Evolutionary conservation across 345 rosid species (phyloP), one percentile per base, ranked within the genome.

Genomic region (Gossypium stocksii): DNA sequence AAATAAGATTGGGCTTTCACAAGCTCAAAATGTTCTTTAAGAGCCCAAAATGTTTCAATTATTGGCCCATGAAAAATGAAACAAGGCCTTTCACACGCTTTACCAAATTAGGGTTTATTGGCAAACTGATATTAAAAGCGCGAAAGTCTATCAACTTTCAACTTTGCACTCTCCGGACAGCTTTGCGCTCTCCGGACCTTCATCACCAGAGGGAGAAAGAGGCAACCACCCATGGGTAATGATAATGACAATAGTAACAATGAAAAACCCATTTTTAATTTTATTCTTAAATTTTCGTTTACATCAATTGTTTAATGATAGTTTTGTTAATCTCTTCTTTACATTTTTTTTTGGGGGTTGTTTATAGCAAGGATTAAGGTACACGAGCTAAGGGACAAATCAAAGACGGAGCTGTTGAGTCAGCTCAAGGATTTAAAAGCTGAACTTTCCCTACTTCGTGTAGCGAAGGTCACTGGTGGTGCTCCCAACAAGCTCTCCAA

Each of bases 401-500:
- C 86, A 12, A 88, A 83, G 84, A n/a, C 77, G 0, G 88, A 88
- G 53, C 82, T 88, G 20, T 75, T 82, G 63, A 81, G 48, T 43
- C 91, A 86, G 74, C 58, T 86, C 60, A 80, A 84, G 75, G 91
- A 87, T 1, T 72, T 86, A 12, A 87, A 87, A 54, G 84, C 88
- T 14, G 89, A 88, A 82, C 87, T 88, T 23, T 81, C 91, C 12
- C 91, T 88, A 23, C 89, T 88, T 59, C 89, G 91, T 34, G 91
- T 86, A 29, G 89, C 88, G 56, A 88, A 87, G 80, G 91, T 88
- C 72, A 86, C 89, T 54, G 91, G 91, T 17, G 91, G 91, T 56
- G 91, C 91, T 2, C 88, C 91, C 17, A 88, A 88, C 84, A 88
- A 88, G 82, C 89, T 88, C 66, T 86, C 89, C 27, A 88, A 88